Conservation (phyloP, 257 asterid species). For the Solanum bulbocastanum region DNA sequence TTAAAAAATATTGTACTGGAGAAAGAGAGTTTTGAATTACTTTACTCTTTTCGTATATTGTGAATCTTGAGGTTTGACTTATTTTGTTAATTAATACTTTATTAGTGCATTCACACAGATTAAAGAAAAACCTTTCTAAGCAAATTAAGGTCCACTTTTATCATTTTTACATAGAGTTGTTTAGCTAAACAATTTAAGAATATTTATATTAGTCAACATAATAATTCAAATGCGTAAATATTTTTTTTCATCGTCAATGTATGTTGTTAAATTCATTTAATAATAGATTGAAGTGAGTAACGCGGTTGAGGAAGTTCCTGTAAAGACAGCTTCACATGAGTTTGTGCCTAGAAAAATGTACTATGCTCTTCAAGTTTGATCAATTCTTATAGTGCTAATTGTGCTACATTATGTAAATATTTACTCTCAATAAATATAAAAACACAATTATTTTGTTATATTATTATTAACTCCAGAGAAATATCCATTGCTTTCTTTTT, state of each 20-base stretch:
- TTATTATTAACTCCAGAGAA: neutral
- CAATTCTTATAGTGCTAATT: neutral
- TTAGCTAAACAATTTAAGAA: neutral
- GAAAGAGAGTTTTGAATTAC: neutral
- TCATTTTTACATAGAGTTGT: neutral
- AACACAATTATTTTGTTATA: neutral
- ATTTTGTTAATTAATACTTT: neutral
- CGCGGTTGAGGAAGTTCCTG: neutral
- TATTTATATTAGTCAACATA: neutral
- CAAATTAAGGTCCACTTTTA: neutral
- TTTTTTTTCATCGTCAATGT: neutral
- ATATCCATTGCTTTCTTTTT: neutral
- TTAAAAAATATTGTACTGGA: neutral
- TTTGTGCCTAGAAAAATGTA: neutral
- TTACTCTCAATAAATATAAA: neutral
- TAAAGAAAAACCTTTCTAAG: neutral
- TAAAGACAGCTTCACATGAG: neutral
- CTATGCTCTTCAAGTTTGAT: neutral
- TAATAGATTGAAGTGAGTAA: neutral
- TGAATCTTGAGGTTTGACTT: constrained; percentile 1
- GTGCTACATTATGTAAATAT: neutral
- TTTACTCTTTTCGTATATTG: neutral
- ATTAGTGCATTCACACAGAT: neutral
- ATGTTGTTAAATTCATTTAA: neutral
- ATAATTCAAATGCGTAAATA: neutral